Evolutionary conservation across 305 asterid genomes (phyloP).

Genomic region (Caryopteris hybrid): DNA sequence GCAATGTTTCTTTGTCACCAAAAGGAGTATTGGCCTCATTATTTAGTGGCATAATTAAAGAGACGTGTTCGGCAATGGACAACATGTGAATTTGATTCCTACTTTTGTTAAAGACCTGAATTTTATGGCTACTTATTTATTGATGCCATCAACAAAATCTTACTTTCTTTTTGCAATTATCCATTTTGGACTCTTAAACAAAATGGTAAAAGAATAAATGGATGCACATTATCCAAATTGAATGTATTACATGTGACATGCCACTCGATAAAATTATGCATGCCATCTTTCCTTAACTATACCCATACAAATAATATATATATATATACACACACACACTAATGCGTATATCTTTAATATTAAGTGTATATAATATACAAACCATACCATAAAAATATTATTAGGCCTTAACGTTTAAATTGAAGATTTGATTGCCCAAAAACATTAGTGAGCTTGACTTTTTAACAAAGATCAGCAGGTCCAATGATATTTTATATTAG

Average conservation of each 20-base stretch:
- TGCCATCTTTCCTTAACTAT: too few species aligned
- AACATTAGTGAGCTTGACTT: too few species aligned
- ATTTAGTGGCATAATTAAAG: conserved; percentile 14
- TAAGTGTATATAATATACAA: too few species aligned
- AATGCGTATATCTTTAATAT: too few species aligned
- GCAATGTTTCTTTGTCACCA: conserved; percentile 25
- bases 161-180: conserved; percentile 13
- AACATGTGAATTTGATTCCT: conserved; percentile 35
- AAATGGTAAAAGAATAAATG: neutral
- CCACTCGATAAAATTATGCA: too few species aligned
- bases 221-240: neutral
- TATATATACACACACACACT: too few species aligned
- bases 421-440: too few species aligned
- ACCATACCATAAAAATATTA: too few species aligned
- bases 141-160: conserved; percentile 8
- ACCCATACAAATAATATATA: too few species aligned
- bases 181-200: conserved; percentile 13
- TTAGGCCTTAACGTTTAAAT: too few species aligned
- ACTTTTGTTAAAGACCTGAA: conserved; percentile 26
- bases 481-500: too few species aligned
- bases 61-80: conserved; percentile 12
- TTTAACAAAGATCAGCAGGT: too few species aligned
- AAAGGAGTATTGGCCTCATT: conserved; percentile 16
- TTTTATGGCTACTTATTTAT: conserved; percentile 23
- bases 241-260: neutral